Evolutionary conservation across 1,284 basidiomycete genomes (phyloP).

Genomic region (Ustilago curta): DNA sequence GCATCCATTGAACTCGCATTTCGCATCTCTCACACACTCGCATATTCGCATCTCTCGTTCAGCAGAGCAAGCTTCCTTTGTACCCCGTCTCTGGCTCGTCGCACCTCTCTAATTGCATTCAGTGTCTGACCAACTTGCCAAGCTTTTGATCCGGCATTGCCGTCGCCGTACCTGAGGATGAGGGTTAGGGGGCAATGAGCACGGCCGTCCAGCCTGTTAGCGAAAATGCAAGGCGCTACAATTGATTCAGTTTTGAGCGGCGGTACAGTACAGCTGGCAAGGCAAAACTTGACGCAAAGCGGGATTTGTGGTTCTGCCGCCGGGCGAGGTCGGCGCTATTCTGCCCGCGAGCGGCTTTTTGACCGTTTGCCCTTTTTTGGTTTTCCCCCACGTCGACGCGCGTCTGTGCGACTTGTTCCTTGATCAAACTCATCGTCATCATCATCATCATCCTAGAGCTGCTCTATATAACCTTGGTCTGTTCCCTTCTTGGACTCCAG

Average conservation of each 20-base stretch:
- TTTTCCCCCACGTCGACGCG: not conserved
- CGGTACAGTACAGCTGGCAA: not conserved
- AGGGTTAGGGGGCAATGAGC: not conserved
- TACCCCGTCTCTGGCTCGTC: not conserved
- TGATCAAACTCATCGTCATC: not conserved
- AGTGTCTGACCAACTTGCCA: no score
- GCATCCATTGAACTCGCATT: not conserved
- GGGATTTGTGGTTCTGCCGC: slow-evolving; percentile 11
- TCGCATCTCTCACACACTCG: slow-evolving; percentile 3
- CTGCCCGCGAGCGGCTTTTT: not conserved
- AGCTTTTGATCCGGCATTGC: slow-evolving; percentile 1
- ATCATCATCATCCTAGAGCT: not conserved
- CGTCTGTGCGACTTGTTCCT: slow-evolving; percentile 1
- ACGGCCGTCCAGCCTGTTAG: not conserved
- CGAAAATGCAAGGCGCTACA: slow-evolving; percentile 4
- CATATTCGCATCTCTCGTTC: not conserved
- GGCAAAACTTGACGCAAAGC: not conserved
- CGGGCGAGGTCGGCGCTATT: slow-evolving; percentile 20
- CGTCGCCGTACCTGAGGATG: not conserved
- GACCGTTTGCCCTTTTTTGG: not conserved
- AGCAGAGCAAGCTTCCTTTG: slow-evolving; percentile 1
- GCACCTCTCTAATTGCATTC: not conserved
- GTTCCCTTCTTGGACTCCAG: not conserved
- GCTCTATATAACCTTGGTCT: not conserved
- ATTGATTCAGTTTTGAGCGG: not conserved